Conservation (phyloP, 441 rosid genomes). For the Monsonia emarginata region DNA sequence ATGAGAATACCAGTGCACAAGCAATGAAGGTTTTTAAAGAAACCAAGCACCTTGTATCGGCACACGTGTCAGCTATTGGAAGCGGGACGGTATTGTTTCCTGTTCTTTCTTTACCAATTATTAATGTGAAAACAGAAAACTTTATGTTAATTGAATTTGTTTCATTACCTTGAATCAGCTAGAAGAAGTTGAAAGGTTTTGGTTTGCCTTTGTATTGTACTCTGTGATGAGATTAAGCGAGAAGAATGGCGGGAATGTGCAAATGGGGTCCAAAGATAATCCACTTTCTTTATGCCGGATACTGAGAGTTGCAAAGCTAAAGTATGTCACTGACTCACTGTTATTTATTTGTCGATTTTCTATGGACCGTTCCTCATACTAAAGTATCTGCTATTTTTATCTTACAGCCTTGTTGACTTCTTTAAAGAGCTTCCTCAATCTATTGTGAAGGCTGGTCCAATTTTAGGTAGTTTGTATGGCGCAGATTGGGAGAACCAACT, state of each 20-base stretch:
- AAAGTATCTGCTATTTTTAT: background rate
- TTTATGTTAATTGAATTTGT: conserved; percentile 5
- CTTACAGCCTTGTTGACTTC: conserved; percentile 62
- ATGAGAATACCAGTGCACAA: conserved; percentile 34
- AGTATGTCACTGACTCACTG: conserved; percentile 51
- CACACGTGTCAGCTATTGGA: conserved; percentile 48
- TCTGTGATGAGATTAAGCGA: conserved; percentile 48
- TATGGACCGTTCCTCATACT: no score
- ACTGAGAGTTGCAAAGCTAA: conserved; percentile 55
- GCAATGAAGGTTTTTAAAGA: conserved; percentile 52
- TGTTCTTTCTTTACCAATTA: background rate
- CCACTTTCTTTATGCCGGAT: conserved; percentile 58
- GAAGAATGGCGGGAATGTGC: conserved; percentile 31
- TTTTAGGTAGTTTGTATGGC: conserved; percentile 53
- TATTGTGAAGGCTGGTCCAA: conserved; percentile 67
- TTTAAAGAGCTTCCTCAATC: conserved; percentile 81
- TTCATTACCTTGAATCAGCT: conserved; percentile 26
- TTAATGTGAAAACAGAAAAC: background rate
- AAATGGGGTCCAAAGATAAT: conserved; percentile 30
- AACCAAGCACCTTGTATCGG: conserved; percentile 50
- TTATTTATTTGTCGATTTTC: background rate
- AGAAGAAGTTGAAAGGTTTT: conserved; percentile 79
- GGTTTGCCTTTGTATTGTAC: conserved; percentile 69
- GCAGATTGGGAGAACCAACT: conserved; percentile 75
- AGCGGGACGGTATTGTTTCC: conserved; percentile 47